Evolutionary conservation across 2,329 filamentous ascomycete species (phyloP).

Genomic region (Pseudocercospora cruenta): DNA sequence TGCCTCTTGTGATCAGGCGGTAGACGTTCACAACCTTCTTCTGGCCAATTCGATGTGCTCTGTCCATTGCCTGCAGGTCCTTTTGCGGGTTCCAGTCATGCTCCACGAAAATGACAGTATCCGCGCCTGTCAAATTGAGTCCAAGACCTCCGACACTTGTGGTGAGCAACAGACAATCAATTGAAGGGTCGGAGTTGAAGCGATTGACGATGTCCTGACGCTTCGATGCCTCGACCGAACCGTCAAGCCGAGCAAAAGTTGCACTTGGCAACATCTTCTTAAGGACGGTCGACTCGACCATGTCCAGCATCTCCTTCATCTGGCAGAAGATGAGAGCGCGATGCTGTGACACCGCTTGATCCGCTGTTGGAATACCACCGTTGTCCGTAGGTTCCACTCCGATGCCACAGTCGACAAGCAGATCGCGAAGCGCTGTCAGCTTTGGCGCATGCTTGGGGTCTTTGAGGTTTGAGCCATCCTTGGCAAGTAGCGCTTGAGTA

Average conservation of each 20-base stretch:
- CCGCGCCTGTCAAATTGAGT: slow-evolving; percentile 91
- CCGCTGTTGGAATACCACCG: slow-evolving; percentile 57
- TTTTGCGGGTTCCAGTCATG: slow-evolving; percentile 99
- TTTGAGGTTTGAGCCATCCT: slow-evolving; percentile 78
- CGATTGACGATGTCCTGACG: slow-evolving; percentile 98
- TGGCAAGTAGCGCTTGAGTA: slow-evolving; percentile 77
- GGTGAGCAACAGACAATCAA: slow-evolving; percentile 90
- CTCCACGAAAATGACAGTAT: slow-evolving; percentile 99
- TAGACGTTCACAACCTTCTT: slow-evolving; percentile 99
- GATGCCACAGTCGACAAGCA: slow-evolving; percentile 98
- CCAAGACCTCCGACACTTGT: slow-evolving; percentile 94
- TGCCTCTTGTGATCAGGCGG: slow-evolving; percentile 91
- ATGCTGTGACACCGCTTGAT: slow-evolving; percentile 89
- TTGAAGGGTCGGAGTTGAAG: slow-evolving; percentile 96
- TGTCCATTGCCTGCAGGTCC: slow-evolving; percentile 98
- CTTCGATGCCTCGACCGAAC: slow-evolving; percentile 86
- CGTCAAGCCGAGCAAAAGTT: slow-evolving; percentile 91
- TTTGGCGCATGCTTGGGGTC: slow-evolving; percentile 91
- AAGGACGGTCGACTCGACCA: slow-evolving; percentile 93
- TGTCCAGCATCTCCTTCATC: slow-evolving; percentile 99
- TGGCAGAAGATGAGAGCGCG: slow-evolving; percentile 97
- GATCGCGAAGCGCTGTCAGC: slow-evolving; percentile 82
- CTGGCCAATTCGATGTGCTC: slow-evolving; percentile 95
- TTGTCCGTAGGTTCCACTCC: slow-evolving; percentile 62
- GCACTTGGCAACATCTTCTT: slow-evolving; percentile 89